Conservation (phyloP, 495 filamentous ascomycete species). For the Haplographium delicatum region DNA sequence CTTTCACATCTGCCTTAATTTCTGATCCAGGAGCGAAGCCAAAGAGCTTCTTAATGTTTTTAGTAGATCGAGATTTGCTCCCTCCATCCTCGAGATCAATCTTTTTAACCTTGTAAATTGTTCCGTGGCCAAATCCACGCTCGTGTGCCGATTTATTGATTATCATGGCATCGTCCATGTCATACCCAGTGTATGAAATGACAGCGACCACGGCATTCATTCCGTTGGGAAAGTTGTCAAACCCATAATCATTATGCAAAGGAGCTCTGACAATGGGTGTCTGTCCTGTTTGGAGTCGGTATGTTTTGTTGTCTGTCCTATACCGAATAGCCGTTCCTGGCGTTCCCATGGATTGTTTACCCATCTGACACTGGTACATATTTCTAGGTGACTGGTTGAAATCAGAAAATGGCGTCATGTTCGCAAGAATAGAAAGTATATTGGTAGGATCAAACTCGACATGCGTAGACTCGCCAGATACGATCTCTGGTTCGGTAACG, state of each 20-base stretch:
- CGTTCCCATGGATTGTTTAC: conserved; percentile 98
- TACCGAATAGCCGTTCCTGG: conserved; percentile 80
- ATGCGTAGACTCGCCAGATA: conserved; percentile 82
- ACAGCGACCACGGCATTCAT: conserved; percentile 95
- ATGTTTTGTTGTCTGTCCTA: conserved; percentile 95
- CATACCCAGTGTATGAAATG: conserved; percentile 97
- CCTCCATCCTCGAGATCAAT: conserved; percentile 69
- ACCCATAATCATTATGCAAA: conserved; percentile 89
- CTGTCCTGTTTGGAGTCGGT: conserved; percentile 91
- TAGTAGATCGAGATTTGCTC: conserved; percentile 36
- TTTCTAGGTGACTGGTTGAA: conserved; percentile 99
- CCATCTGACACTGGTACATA: conserved; percentile 99
- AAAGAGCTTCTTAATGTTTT: conserved; percentile 66
- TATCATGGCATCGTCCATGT: conserved; percentile 99
- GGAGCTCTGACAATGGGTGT: conserved; percentile 90
- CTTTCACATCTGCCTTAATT: conserved; percentile 57
- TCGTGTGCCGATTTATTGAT: conserved; percentile 97
- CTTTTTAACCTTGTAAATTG: conserved; percentile 95
- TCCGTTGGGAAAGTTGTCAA: conserved; percentile 99
- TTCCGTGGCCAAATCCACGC: conserved; percentile 93
- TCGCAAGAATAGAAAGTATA: conserved; percentile 94
- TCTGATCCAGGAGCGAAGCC: conserved; percentile 72
- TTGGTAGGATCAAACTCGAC: conserved; percentile 95
- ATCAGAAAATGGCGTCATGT: conserved; percentile 98
- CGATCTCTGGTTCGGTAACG: conserved; percentile 74